Percentiles rank a stretch among this genome's conserved stretches.
Evolutionary conservation across 208 protist genomes (phyloP).

Genomic region (Naegleria fowleri): DNA sequence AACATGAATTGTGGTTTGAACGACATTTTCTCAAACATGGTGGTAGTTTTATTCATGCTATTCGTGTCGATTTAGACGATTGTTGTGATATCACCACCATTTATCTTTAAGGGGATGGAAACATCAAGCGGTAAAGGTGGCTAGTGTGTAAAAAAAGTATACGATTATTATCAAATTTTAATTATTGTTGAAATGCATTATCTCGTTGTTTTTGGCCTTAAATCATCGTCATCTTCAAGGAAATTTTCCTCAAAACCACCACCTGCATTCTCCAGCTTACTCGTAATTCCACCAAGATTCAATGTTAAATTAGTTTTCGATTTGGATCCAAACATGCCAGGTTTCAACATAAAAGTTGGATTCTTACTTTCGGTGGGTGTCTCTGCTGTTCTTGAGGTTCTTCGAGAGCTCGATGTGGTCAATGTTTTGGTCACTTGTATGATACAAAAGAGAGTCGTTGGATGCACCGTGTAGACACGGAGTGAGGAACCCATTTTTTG

Average conservation of each 20-base stretch:
- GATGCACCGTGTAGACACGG: background rate
- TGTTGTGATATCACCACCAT: too few species aligned
- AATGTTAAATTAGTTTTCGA: background rate
- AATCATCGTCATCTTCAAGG: background rate
- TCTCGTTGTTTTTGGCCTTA: background rate
- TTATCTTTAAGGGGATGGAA: too few species aligned
- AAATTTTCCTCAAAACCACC: too few species aligned
- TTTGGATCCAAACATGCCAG: background rate
- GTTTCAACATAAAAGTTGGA: background rate
- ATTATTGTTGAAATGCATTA: too few species aligned
- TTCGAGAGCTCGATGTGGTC: background rate
- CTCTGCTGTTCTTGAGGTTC: background rate
- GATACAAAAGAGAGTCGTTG: background rate
- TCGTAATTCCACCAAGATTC: background rate
- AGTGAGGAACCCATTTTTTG: background rate
- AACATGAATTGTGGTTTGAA: too few species aligned
- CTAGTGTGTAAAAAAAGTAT: too few species aligned
- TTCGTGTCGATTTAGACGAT: too few species aligned
- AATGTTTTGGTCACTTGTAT: background rate
- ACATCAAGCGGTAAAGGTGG: too few species aligned
- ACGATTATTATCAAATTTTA: too few species aligned
- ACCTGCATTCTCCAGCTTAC: background rate
- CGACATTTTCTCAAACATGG: too few species aligned
- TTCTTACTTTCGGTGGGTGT: background rate
- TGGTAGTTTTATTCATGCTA: too few species aligned